Evolutionary conservation across 73 alveolate genomes (phyloP), one percentile per base, ranked within the genome.

Genomic region (Tetrahymena borealis): DNA sequence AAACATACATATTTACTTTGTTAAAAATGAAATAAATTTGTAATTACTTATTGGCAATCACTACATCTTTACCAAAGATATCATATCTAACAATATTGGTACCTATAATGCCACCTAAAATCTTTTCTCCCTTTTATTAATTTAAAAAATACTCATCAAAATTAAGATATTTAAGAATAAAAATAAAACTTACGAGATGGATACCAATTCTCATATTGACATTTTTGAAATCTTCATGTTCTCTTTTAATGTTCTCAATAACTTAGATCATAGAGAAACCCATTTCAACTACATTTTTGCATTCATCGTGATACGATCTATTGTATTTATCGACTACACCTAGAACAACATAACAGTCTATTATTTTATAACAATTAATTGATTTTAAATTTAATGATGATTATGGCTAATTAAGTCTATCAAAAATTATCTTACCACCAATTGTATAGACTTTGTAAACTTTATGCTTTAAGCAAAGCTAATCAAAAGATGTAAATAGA

Each of bases 271-370:
- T 93, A n/a, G 90, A 85, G 41, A 93, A 42, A 39, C 95, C 95
- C 95, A 93, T 93, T 31, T 93, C 92, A 20, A 93, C 36, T 1
- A 85, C 95, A 93, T 85, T 93, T 40, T 85, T 93, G 24, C 93
- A 91, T 37, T 93, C 95, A 32, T 93, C 90, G 11, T 90, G 43
- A 24, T 90, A 90, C 40, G 39, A 41, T 38, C 95, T 79, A 36
- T 93, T 24, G 28, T 93, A 91, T 79, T 79, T 93, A 85, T 93
- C 93, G 33, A 79, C 91, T 32, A 93, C 79, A 16, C 95, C 95
- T 38, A 93, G 35, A 7, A 93, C 95, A 79, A 93, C 95, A 90
- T 93, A 93, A 33, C 95, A 93, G 78, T 93, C 99, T 39, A 24
- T 60, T 42, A 12, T 12, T 20, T n/a, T n/a, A n/a, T n/a, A n/a